A percentile compares a stretch with the other conserved stretches of the same genome.
Evolutionary conservation across 768 basidiomycete genomes (phyloP).

Genomic region (Boletus sp.): DNA sequence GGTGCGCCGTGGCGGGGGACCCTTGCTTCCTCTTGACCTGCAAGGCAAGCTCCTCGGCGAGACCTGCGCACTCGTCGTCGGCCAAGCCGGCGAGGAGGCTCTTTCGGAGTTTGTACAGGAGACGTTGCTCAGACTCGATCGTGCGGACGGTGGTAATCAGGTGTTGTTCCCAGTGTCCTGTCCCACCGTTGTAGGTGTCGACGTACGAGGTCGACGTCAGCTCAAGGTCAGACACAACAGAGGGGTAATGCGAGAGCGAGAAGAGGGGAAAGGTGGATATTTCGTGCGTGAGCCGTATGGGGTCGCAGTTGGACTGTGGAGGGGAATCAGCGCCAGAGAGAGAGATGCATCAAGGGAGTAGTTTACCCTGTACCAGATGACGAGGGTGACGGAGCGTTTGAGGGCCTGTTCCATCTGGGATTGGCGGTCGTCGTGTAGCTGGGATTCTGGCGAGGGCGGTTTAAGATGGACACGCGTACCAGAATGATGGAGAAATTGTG

Average conservation of each 20-base stretch:
- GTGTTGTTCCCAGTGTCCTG: conserved; percentile 68
- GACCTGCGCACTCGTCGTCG: conserved; percentile 55
- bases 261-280: conserved; percentile 66
- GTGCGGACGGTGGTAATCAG: conserved; percentile 54
- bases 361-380: conserved; percentile 67
- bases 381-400: conserved; percentile 56
- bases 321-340: conserved; percentile 1
- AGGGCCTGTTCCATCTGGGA: conserved; percentile 36
- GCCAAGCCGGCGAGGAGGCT: conserved; percentile 54
- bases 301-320: conserved; percentile 47
- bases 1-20: background rate
- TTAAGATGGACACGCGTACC: conserved; percentile 8
- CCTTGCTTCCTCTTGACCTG: conserved; percentile 34
- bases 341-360: background rate
- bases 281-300: conserved; percentile 54
- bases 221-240: conserved; percentile 53
- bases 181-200: conserved; percentile 53
- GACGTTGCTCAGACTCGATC: conserved; percentile 56
- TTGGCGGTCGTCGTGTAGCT: conserved; percentile 23
- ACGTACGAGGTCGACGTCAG: conserved; percentile 51
- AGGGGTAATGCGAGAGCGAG: conserved; percentile 50
- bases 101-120: conserved; percentile 59
- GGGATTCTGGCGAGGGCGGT: conserved; percentile 9
- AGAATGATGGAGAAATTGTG: conserved; percentile 11
- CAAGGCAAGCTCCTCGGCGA: conserved; percentile 52